Base-by-base conservation (phyloP, 2,329 filamentous ascomycete species). In the Cercospora sojina region DNA sequence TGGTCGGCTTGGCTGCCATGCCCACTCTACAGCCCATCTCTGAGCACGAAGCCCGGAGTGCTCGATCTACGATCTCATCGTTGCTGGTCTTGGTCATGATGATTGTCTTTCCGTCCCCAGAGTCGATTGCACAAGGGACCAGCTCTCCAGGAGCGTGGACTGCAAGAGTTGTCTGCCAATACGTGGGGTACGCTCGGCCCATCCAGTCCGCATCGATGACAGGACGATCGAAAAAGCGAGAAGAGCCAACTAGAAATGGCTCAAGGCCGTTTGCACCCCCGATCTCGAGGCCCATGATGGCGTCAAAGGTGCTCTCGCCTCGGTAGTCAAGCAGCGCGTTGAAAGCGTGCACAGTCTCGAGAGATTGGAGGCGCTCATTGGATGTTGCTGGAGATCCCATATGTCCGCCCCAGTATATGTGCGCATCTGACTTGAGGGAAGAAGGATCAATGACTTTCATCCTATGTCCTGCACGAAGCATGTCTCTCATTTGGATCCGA, bases 221-320 rank as follows among this genome's bases (percentile, higher is more conserved):
- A 8, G 80, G 78, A 55, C 76, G 41, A 66, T 81, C 69, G 75
- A 87, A 83, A 67, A 84, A 82, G 1, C 79, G 78, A 61, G 82
- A 83, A 0, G 84, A 83, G 5, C 86, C 86, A 4, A 88, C 76
- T 3, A 87, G 80, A 76, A 89, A 79, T 8, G 84, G 83, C 69
- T 87, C 83, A 8, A 89, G 78, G 0, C 88, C 87, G 69, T 90
- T 90, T 4, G 83, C 84, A 6, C 88, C 88, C n/a, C 88, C 88
- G 62, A 90, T 88, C 71, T 90, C 88, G 10, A 89, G 75, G 1
- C 86, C 83, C 67, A 90, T 86, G 67, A 89, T 84, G 41, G 86
- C 85, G 20, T 87, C 84, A 23, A 85, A 82, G 1, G 75, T 73
- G 16, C 76, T 74, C 41, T 80, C 77, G 57, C 72, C 66, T n/a